Percentiles rank a stretch among this genome's conserved stretches.
These are phyloP conservation scores for Vitis rupestris DNA, from an alignment of 164 flowering plant genomes.

Conservation along the genomic window DNA sequence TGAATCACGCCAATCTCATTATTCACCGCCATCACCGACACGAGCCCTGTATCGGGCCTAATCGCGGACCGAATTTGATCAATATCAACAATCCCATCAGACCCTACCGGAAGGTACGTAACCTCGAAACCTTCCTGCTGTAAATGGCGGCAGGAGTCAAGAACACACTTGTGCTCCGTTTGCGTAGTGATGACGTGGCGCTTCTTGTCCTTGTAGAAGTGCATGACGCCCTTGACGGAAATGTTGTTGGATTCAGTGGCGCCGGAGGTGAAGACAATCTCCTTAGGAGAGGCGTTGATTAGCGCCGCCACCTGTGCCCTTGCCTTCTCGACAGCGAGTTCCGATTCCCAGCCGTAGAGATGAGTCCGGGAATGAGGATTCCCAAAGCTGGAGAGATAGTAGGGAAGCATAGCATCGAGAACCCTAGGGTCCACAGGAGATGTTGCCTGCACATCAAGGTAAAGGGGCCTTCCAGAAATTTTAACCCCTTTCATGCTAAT, in stretches of 20 bases:
- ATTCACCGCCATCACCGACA: slow-evolving; percentile 87
- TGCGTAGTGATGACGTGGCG: slow-evolving; percentile 91
- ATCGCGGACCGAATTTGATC: slow-evolving; percentile 53
- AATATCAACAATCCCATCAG: slow-evolving; percentile 73
- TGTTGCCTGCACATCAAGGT: slow-evolving; percentile 94
- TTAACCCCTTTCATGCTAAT: slow-evolving; percentile 79
- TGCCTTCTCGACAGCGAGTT: slow-evolving; percentile 75
- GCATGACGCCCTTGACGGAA: slow-evolving; percentile 86
- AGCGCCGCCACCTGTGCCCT: slow-evolving; percentile 73
- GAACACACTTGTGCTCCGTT: slow-evolving; percentile 98
- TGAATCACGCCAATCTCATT: slow-evolving; percentile 97
- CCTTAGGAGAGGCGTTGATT: slow-evolving; percentile 82
- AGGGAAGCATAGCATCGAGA: slow-evolving; percentile 90
- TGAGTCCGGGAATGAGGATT: slow-evolving; percentile 98
- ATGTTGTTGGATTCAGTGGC: slow-evolving; percentile 96
- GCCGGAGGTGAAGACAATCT: slow-evolving; percentile 93
- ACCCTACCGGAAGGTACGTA: slow-evolving; percentile 77
- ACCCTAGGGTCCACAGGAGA: slow-evolving; percentile 94
- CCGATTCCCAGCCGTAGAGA: slow-evolving; percentile 97
- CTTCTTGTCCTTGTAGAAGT: slow-evolving; percentile 71
- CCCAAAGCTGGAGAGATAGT: slow-evolving; percentile 64
- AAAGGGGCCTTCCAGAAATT: slow-evolving; percentile 80
- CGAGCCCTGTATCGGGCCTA: slow-evolving; percentile 81
- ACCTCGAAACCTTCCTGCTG: slow-evolving; percentile 91
- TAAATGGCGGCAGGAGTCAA: slow-evolving; percentile 87